phyloP scores from a whole-genome alignment of 768 basidiomycete genomes.

The Lactifluus piperatus region DNA sequence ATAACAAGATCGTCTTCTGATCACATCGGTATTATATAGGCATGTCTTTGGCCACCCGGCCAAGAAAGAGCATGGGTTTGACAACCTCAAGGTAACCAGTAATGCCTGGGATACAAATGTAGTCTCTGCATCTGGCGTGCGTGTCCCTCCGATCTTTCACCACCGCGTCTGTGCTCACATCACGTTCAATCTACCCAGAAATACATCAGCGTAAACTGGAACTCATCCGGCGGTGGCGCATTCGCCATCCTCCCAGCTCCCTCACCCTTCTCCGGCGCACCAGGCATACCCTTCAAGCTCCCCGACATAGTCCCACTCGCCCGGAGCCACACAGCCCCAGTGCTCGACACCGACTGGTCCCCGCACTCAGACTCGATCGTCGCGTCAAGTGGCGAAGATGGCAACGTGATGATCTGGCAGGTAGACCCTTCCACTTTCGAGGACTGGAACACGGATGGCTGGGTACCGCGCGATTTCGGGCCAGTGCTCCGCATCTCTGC shows the following conservation, averaged over 20 bases:
- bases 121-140: slow-evolving; percentile 72
- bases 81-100: slow-evolving; percentile 80
- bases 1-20: neutral
- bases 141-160: slow-evolving; percentile 22
- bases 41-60: slow-evolving; percentile 88
- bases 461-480: slow-evolving; percentile 76
- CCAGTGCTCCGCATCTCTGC: slow-evolving; percentile 76
- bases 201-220: slow-evolving; percentile 94
- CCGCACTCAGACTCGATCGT: slow-evolving; percentile 89
- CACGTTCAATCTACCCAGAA: slow-evolving; percentile 2
- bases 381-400: slow-evolving; percentile 90
- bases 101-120: slow-evolving; percentile 97
- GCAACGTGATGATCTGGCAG: slow-evolving; percentile 88
- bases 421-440: slow-evolving; percentile 61
- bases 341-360: slow-evolving; percentile 95
- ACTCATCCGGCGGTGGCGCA: slow-evolving; percentile 84
- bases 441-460: slow-evolving; percentile 77
- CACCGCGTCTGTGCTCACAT: neutral
- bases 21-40: slow-evolving; percentile 33
- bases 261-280: slow-evolving; percentile 50
- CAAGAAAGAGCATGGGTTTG: slow-evolving; percentile 75
- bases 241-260: slow-evolving; percentile 90
- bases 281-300: slow-evolving; percentile 62
- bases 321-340: slow-evolving; percentile 73
- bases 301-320: slow-evolving; percentile 91